phyloP scores from a whole-genome alignment of 495 filamentous ascomycete genomes.

The Aspergillus bridgeri region DNA sequence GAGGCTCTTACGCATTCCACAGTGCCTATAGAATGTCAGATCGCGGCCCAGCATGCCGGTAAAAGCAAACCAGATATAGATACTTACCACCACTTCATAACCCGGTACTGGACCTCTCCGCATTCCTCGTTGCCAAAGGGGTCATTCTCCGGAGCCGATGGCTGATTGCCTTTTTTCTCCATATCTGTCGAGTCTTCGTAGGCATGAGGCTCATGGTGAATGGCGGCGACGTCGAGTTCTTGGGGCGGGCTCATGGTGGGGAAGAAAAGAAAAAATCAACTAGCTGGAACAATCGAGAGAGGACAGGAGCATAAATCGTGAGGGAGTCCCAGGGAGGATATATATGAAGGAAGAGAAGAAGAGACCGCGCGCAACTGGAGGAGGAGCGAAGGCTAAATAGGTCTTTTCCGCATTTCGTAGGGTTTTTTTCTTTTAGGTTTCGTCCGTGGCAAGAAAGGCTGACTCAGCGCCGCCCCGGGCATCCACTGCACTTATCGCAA shows the following conservation, averaged over 20 bases:
- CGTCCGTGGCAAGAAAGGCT: background rate
- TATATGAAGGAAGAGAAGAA: background rate
- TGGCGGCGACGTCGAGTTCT: background rate
- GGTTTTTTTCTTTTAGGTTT: background rate
- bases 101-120: constrained; percentile 40
- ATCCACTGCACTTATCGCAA: background rate
- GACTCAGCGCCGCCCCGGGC: background rate
- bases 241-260: background rate
- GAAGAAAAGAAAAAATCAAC: background rate
- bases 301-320: background rate
- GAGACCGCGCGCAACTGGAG: background rate
- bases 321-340: background rate
- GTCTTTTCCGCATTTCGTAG: background rate
- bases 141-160: background rate
- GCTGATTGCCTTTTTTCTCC: background rate
- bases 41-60: background rate
- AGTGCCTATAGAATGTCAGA: constrained; percentile 31
- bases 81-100: constrained; percentile 41
- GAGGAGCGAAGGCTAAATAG: background rate
- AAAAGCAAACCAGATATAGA: background rate
- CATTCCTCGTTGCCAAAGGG: constrained; percentile 20
- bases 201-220: background rate
- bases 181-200: background rate
- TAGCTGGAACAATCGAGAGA: background rate
- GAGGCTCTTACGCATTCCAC: constrained; percentile 24